Base-by-base conservation (phyloP, 2,329 filamentous ascomycete species). In the Dissoconium aciculare region DNA sequence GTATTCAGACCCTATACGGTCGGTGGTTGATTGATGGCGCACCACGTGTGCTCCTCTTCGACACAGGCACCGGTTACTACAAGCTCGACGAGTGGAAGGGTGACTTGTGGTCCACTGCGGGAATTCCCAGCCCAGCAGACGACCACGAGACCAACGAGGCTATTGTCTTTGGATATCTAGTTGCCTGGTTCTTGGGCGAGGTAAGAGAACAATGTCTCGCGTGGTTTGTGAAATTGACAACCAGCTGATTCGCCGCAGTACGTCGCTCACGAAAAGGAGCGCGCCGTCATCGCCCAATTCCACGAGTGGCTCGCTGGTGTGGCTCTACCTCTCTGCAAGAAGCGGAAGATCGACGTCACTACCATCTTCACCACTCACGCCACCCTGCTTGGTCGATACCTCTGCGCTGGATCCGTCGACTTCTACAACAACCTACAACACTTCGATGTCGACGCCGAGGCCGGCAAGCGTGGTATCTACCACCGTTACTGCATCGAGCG, bases 361-460 rank as follows among this genome's bases (percentile, higher is more conserved):
- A 95, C 89, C 44, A 95, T 95, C 55, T 95, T 95, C 64, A 98
- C 89, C 25, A 98, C 89, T 2, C 89, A 95, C 59, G 89, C 89
- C 14, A 95, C 89, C 4, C 70, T 98, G 8, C 73, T 98, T 28
- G 89, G 89, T 39, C 78, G 89, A 49, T 95, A 98, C 53, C 79
- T 95, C 28, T 95, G 89, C 54, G 89, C 89, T 30, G 89, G 89
- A 32, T 94, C 85, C 0, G 89, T 95, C 40, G 89, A 98, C 55
- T 95, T 98, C 55, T 98, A 98, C 69, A 98, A 95, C 65, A 94
- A 95, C 56, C 69, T 98, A 31, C 87, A 95, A 57, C 79, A 75
- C 62, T 95, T 98, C 52, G 87, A 98, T 52, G 84, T 93, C 16
- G 89, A 98, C 54, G 75, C 83, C 4, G 89, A 98, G 59, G 89